A percentile compares a stretch with the other conserved stretches of the same genome.
Conservation (phyloP, 495 filamentous ascomycete species). For the Aspergillus ellipticus region DNA sequence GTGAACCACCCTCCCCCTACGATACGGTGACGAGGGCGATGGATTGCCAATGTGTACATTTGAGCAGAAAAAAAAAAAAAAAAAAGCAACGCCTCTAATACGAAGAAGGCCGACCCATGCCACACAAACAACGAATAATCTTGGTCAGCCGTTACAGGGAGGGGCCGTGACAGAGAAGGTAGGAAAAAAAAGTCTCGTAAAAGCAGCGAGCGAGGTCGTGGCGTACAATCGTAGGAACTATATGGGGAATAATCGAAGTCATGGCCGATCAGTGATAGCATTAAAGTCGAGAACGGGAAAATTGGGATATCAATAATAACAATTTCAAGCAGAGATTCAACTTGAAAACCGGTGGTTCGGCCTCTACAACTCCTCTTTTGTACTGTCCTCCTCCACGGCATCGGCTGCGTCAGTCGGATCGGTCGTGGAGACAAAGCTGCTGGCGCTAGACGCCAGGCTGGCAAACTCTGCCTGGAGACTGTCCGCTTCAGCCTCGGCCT, state of each 20-base stretch:
- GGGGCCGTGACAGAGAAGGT: slow-evolving; percentile 2
- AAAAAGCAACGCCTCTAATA: not conserved
- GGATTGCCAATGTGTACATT: not conserved
- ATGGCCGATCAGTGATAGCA: slow-evolving; percentile 6
- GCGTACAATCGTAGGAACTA: slow-evolving; percentile 35
- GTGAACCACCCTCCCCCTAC: not conserved
- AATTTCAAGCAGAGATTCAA: not conserved
- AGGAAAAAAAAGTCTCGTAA: slow-evolving; percentile 7
- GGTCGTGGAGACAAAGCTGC: slow-evolving; percentile 33
- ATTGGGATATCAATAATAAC: slow-evolving; percentile 12
- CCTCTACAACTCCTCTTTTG: not conserved
- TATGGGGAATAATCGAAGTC: slow-evolving; percentile 38
- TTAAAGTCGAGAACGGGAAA: slow-evolving; percentile 9
- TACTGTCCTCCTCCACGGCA: slow-evolving; percentile 36
- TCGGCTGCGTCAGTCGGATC: slow-evolving; percentile 38
- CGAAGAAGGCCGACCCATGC: not conserved
- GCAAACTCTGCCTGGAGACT: slow-evolving; percentile 46
- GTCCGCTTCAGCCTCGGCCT: not conserved
- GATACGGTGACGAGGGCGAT: not conserved
- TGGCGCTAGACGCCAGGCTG: slow-evolving; percentile 37
- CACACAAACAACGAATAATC: not conserved
- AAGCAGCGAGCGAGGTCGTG: slow-evolving; percentile 13
- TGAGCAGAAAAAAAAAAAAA: not conserved
- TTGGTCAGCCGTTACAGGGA: not conserved
- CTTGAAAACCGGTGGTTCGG: not conserved